Conservation (phyloP, 2,329 filamentous ascomycete species). For the Delphinella strobiligena region DNA sequence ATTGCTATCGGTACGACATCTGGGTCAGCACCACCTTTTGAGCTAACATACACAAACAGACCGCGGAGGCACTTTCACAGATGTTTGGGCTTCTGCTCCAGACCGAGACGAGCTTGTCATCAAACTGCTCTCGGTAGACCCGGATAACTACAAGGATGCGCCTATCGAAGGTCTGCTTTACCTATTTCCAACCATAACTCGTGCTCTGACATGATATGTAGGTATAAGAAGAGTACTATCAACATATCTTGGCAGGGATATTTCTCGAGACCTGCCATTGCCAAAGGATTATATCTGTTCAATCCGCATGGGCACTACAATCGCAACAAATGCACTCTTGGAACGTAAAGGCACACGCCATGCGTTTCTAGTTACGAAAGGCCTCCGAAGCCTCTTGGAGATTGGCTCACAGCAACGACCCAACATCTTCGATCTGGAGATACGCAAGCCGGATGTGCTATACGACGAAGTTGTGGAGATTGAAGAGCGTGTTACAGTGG, state of each 20-base stretch:
- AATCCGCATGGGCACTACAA: constrained; percentile 18
- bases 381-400: constrained; percentile 17
- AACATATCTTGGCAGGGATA: constrained; percentile 9
- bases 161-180: constrained; percentile 19
- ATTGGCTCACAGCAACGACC: constrained; percentile 22
- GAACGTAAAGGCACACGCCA: constrained; percentile 17
- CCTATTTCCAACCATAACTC: no score
- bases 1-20: no score
- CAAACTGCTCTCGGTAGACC: constrained; percentile 19
- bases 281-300: constrained; percentile 10
- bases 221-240: constrained; percentile 15
- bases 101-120: constrained; percentile 13
- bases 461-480: constrained; percentile 13
- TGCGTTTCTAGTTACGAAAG: constrained; percentile 17
- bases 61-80: constrained; percentile 1
- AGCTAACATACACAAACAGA: no score
- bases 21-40: no score
- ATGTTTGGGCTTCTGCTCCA: constrained; percentile 1
- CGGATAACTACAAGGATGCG: constrained; percentile 17
- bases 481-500: constrained; percentile 19
- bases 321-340: constrained; percentile 19
- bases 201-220: no score
- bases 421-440: constrained; percentile 16
- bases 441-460: constrained; percentile 12
- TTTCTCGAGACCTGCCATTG: constrained; percentile 10